These are phyloP conservation scores for Coleophoma eucalyptorum DNA, from an alignment of 2,329 filamentous ascomycete species.

Conservation along the genomic window DNA sequence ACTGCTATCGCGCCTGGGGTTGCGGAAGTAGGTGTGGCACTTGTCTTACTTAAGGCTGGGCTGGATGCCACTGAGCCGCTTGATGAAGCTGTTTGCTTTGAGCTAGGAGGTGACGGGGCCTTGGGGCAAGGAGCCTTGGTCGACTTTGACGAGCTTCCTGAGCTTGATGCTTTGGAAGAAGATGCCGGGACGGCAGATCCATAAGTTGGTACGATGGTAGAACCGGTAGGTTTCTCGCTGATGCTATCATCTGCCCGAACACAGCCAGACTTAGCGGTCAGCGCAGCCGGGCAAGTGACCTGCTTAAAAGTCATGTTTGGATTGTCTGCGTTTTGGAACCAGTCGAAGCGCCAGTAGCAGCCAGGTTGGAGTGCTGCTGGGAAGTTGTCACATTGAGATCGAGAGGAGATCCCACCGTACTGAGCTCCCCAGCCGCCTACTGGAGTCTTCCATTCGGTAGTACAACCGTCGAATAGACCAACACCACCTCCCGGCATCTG, in stretches of 20 bases:
- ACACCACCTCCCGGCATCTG: conserved; percentile 52
- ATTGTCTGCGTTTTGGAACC: conserved; percentile 45
- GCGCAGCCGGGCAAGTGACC: conserved; percentile 39
- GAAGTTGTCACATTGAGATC: conserved; percentile 38
- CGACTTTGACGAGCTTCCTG: not conserved
- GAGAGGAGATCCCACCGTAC: conserved; percentile 42
- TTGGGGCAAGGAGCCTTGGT: no score
- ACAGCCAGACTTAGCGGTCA: conserved; percentile 40
- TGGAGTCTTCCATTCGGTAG: conserved; percentile 39
- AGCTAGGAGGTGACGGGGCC: no score
- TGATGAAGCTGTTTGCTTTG: no score
- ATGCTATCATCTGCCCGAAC: conserved; percentile 1
- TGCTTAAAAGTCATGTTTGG: conserved; percentile 38
- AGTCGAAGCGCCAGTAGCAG: conserved; percentile 49
- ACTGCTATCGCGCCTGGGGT: not conserved
- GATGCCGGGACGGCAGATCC: not conserved
- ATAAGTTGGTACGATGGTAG: not conserved
- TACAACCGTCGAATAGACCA: conserved; percentile 51
- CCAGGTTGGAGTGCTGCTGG: conserved; percentile 37
- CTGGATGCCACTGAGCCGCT: not conserved
- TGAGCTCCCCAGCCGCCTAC: conserved; percentile 37
- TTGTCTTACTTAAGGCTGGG: not conserved
- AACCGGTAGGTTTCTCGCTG: not conserved
- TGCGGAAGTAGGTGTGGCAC: not conserved
- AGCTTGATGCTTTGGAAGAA: not conserved